A percentile compares a stretch with the other conserved stretches of the same genome.
phyloP scores from a whole-genome alignment of 2,329 filamentous ascomycete species.

The Myriosclerotinia curreyana region DNA sequence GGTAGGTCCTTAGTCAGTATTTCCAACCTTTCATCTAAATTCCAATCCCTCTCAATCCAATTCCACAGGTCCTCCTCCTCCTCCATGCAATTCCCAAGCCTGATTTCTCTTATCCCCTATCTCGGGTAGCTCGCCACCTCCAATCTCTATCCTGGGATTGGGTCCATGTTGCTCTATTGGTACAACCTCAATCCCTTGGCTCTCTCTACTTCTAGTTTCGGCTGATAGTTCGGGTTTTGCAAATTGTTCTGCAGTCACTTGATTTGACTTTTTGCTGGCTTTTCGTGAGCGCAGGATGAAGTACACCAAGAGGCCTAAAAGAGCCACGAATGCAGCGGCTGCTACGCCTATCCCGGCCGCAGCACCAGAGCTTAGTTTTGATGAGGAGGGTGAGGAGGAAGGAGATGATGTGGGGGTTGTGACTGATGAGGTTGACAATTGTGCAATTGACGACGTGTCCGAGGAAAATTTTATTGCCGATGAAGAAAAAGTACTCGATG shows the following conservation, averaged over 20 bases:
- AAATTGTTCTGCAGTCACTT: background rate
- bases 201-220: background rate
- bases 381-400: background rate
- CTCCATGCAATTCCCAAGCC: conserved; percentile 7
- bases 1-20: no score
- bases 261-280: background rate
- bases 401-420: background rate
- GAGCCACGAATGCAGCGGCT: background rate
- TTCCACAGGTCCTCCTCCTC: background rate
- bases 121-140: background rate
- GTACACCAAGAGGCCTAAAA: background rate
- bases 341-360: background rate
- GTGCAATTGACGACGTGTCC: background rate
- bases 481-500: background rate
- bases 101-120: background rate
- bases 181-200: background rate
- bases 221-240: background rate
- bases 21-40: background rate
- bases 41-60: background rate
- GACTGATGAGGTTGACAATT: background rate
- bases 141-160: background rate
- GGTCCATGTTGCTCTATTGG: background rate
- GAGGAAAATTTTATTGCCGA: background rate
- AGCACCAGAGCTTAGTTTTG: background rate
- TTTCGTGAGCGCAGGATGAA: background rate